Evolutionary conservation across 2,329 filamentous ascomycete species (phyloP).

Genomic region (Ceratocystis destructans): DNA sequence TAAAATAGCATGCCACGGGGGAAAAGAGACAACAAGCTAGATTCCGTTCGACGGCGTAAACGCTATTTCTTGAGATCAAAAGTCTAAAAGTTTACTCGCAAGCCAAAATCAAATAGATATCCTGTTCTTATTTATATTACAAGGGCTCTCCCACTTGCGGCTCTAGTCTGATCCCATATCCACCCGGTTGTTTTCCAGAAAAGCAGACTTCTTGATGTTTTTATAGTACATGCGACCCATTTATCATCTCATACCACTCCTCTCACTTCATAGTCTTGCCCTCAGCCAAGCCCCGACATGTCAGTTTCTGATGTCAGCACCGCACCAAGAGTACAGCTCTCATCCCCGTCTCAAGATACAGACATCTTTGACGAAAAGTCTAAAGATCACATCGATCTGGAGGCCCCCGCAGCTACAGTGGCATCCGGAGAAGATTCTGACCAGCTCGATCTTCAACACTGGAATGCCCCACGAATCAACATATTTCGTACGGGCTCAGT

Average conservation of each 20-base stretch:
- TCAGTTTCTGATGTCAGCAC: background rate
- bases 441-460: slow-evolving; percentile 33
- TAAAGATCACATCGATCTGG: background rate
- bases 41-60: background rate
- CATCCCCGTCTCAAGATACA: slow-evolving; percentile 6
- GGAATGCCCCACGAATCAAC: slow-evolving; percentile 50
- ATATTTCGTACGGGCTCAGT: slow-evolving; percentile 44
- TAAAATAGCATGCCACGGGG: background rate
- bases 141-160: background rate
- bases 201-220: background rate
- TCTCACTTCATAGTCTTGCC: background rate
- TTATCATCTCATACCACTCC: background rate
- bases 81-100: background rate
- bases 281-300: background rate
- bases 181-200: background rate
- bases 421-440: slow-evolving; percentile 13
- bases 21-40: background rate
- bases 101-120: background rate
- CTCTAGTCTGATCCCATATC: background rate
- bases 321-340: background rate
- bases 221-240: background rate
- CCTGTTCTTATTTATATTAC: background rate
- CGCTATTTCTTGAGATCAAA: background rate
- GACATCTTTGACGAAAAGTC: slow-evolving; percentile 12
- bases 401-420: background rate